These are phyloP conservation scores for Wickerhamomyces rabaulensis DNA, from an alignment of 805 yeast genomes.

Conservation along the genomic window DNA sequence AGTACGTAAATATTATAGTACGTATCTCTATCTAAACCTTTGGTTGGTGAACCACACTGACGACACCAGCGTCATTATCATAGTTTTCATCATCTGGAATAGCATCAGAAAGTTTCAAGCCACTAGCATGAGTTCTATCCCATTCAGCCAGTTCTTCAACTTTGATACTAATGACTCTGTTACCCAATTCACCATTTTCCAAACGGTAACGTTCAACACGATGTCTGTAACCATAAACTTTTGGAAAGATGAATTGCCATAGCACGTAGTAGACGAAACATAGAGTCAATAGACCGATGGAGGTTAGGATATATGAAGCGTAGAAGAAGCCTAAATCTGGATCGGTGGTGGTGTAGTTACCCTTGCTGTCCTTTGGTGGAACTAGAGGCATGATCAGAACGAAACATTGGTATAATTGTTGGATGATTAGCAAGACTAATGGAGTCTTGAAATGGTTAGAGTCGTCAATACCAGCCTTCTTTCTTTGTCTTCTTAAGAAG, in stretches of 20 bases:
- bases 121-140: conserved; percentile 8
- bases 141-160: conserved; percentile 13
- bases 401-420: conserved; percentile 56
- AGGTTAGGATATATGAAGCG: conserved; percentile 69
- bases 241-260: conserved; percentile 55
- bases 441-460: conserved; percentile 54
- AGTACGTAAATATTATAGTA: no score
- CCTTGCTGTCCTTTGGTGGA: conserved; percentile 47
- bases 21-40: neutral
- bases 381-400: conserved; percentile 69
- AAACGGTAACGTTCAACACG: conserved; percentile 46
- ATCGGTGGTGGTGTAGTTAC: conserved; percentile 33
- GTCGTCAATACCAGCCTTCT: conserved; percentile 48
- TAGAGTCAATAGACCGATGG: conserved; percentile 58
- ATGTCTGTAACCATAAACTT: conserved; percentile 43
- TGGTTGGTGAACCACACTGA: neutral
- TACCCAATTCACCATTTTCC: conserved; percentile 64
- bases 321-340: conserved; percentile 65
- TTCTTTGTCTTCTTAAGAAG: conserved; percentile 45
- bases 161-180: conserved; percentile 38
- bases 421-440: conserved; percentile 51
- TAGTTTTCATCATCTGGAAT: neutral
- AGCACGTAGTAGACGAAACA: conserved; percentile 62
- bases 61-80: neutral
- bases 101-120: neutral